Evolutionary conservation across 2,329 filamentous ascomycete species (phyloP).

Genomic region (Pyrenochaeta sp.): DNA sequence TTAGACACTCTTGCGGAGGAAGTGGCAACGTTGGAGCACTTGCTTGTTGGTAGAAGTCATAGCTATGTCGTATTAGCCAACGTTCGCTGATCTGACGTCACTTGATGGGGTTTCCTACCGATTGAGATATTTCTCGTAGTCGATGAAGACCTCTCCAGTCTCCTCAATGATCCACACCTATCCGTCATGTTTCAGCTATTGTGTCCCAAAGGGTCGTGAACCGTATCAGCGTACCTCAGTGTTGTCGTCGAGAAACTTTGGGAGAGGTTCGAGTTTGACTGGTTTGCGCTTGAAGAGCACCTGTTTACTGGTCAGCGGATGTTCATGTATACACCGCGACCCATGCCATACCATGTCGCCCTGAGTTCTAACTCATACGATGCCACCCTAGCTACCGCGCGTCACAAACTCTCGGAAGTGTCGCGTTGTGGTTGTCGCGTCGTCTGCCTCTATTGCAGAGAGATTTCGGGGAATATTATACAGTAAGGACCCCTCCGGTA

Average conservation of each 20-base stretch:
- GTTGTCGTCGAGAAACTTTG: conserved; percentile 79
- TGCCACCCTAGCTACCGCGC: conserved; percentile 36
- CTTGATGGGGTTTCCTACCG: conserved; percentile 65
- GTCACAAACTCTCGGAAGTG: conserved; percentile 37
- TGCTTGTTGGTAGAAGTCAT: conserved; percentile 95
- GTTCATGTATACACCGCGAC: conserved; percentile 6
- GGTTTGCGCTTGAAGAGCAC: conserved; percentile 97
- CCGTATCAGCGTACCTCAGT: conserved; percentile 71
- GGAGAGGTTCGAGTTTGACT: conserved; percentile 79
- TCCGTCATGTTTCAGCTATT: conserved; percentile 35
- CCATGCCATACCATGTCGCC: conserved; percentile 45
- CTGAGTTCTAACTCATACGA: conserved; percentile 40
- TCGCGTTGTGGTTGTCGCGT: conserved; percentile 33
- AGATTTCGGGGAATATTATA: background rate
- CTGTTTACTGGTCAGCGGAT: conserved; percentile 58
- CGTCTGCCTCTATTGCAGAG: background rate
- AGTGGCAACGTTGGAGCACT: conserved; percentile 32
- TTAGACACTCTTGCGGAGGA: conserved; percentile 23
- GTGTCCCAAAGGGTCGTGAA: conserved; percentile 16
- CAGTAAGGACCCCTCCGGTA: conserved; percentile 20
- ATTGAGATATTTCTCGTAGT: conserved; percentile 86
- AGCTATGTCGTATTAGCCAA: conserved; percentile 60
- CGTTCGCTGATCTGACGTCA: conserved; percentile 29
- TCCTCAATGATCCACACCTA: conserved; percentile 92
- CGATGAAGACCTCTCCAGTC: conserved; percentile 88